phyloP scores from a whole-genome alignment of 1,284 basidiomycete species.

The Pterulicium gracile region DNA sequence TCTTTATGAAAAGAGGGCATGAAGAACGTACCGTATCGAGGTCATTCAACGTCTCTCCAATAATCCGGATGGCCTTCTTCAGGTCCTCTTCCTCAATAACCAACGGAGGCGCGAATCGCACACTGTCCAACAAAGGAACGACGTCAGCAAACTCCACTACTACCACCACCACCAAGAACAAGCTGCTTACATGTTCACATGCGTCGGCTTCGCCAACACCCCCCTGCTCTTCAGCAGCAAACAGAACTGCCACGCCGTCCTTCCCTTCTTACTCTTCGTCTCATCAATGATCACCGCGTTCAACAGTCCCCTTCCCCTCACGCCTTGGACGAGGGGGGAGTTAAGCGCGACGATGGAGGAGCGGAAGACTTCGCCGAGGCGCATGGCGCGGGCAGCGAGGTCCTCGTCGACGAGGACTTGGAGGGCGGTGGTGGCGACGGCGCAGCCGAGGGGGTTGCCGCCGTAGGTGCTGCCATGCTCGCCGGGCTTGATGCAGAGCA shows the following conservation, averaged over 20 bases:
- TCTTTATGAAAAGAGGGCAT: not conserved
- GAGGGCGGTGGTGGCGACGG: constrained; percentile 87
- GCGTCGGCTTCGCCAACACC: constrained; percentile 91
- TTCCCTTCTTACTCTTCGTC: constrained; percentile 57
- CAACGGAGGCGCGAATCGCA: constrained; percentile 92
- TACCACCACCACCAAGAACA: constrained; percentile 6
- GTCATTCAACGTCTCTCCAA: constrained; percentile 70
- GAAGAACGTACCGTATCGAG: constrained; percentile 62
- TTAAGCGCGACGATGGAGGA: constrained; percentile 50
- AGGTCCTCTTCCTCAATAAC: constrained; percentile 87
- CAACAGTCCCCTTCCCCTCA: constrained; percentile 81
- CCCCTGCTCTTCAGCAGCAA: constrained; percentile 86
- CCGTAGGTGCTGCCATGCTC: constrained; percentile 97
- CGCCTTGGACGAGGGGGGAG: constrained; percentile 59
- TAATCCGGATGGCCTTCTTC: constrained; percentile 63
- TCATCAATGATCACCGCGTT: constrained; percentile 96
- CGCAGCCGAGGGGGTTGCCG: constrained; percentile 92
- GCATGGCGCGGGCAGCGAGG: constrained; percentile 68
- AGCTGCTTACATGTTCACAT: constrained; percentile 74
- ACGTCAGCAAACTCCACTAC: too few relatives aligned
- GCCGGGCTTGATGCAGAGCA: constrained; percentile 94
- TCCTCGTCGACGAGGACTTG: constrained; percentile 83
- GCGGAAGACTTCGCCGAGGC: constrained; percentile 79
- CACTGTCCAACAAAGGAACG: constrained; percentile 32
- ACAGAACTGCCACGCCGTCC: constrained; percentile 95